phyloP scores from a whole-genome alignment of 306 rosid species.

The Castanea mollissima region DNA sequence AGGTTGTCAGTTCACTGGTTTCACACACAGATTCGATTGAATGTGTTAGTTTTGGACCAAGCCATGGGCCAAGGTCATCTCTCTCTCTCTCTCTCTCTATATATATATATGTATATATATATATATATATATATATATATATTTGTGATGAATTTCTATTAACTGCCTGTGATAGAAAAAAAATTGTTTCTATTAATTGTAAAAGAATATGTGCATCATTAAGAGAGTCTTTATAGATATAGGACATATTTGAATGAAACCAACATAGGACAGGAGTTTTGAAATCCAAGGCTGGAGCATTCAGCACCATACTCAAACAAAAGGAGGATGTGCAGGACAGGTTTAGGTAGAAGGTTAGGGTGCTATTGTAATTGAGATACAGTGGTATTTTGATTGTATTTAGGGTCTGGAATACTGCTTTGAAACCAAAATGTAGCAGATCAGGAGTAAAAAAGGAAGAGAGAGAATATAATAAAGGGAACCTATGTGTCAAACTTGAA shows the following conservation, averaged over 20 bases:
- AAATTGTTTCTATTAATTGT: neutral
- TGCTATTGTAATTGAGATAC: neutral
- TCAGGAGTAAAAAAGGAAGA: neutral
- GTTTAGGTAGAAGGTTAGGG: neutral
- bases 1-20: slow-evolving; percentile 71
- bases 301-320: neutral
- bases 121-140: neutral
- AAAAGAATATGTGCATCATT: neutral
- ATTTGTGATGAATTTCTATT: neutral
- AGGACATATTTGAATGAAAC: neutral
- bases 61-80: slow-evolving; percentile 41
- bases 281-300: neutral
- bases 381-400: neutral
- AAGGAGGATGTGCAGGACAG: neutral
- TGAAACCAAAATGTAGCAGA: neutral
- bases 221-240: neutral
- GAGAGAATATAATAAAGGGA: neutral
- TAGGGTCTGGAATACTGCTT: neutral
- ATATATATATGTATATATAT: neutral
- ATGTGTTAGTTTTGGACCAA: slow-evolving; percentile 66
- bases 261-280: neutral
- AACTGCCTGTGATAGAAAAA: neutral
- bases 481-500: neutral
- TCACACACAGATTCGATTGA: slow-evolving; percentile 78
- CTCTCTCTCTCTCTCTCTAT: slow-evolving; percentile 3